phyloP scores from a whole-genome alignment of 257 asterid species.

The Solanum commersonii region DNA sequence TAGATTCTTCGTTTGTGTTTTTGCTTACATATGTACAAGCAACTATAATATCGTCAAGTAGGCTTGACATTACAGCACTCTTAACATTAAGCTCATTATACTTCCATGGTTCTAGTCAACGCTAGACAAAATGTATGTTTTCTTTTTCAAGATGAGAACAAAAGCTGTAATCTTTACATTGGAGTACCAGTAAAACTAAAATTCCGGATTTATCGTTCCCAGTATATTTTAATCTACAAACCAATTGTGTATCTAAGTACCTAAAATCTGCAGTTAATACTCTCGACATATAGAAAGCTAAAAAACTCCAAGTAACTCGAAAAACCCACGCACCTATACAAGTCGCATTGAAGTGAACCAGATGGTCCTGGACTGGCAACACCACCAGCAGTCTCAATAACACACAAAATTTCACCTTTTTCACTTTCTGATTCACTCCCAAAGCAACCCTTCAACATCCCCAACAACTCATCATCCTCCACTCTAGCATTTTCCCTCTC shows the following conservation, averaged over 20 bases:
- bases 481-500: slow-evolving; percentile 64
- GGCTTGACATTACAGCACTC: background rate
- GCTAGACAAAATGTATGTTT: background rate
- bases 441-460: slow-evolving; percentile 53
- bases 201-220: background rate
- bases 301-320: background rate
- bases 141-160: background rate
- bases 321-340: slow-evolving; percentile 48
- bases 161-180: background rate
- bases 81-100: background rate
- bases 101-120: background rate
- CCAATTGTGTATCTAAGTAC: background rate
- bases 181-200: background rate
- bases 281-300: background rate
- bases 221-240: background rate
- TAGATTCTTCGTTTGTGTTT: background rate
- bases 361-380: slow-evolving; percentile 99
- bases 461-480: slow-evolving; percentile 54
- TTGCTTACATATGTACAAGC: background rate
- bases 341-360: slow-evolving; percentile 86
- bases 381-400: slow-evolving; percentile 97
- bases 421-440: slow-evolving; percentile 10
- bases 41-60: background rate
- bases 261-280: background rate
- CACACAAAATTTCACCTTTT: slow-evolving; percentile 43